phyloP scores from a whole-genome alignment of 805 yeast genomes.

The Wickerhamiella kazuoi region DNA sequence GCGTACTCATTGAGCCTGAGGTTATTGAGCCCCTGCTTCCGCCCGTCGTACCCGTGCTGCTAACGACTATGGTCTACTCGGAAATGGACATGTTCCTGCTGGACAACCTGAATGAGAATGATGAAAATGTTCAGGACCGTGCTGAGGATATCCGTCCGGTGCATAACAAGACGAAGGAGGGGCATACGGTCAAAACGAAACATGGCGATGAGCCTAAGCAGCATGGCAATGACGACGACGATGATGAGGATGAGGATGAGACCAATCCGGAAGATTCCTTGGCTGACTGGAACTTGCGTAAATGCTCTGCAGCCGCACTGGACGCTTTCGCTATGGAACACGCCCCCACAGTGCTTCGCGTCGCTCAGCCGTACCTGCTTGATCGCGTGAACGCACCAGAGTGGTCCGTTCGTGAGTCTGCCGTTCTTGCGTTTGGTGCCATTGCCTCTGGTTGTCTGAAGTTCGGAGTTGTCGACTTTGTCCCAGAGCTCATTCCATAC shows the following conservation, averaged over 20 bases:
- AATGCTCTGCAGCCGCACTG: constrained; percentile 85
- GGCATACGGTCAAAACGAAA: constrained; percentile 15
- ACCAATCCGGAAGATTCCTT: constrained; percentile 51
- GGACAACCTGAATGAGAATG: constrained; percentile 54
- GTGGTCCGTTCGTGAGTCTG: constrained; percentile 88
- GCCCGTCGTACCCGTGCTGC: constrained; percentile 54
- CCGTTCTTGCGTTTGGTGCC: constrained; percentile 89
- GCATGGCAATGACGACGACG: constrained; percentile 28
- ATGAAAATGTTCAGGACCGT: constrained; percentile 59
- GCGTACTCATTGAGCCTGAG: constrained; percentile 35
- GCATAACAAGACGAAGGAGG: constrained; percentile 46
- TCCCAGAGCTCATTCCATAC: constrained; percentile 71
- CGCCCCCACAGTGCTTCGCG: constrained; percentile 48
- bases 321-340: constrained; percentile 57
- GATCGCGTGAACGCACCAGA: constrained; percentile 46
- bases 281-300: constrained; percentile 77
- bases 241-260: constrained; percentile 52
- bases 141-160: constrained; percentile 80
- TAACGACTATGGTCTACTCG: constrained; percentile 72
- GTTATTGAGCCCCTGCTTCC: constrained; percentile 39
- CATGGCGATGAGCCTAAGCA: constrained; percentile 11
- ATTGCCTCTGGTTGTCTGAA: constrained; percentile 77
- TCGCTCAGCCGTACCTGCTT: constrained; percentile 59
- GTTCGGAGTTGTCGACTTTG: constrained; percentile 39
- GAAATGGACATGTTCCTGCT: constrained; percentile 58